Percentiles rank a stretch among this genome's conserved stretches.
These are phyloP conservation scores for Kwoniella sp. DNA, from an alignment of 768 basidiomycete genomes.

Conservation along the genomic window DNA sequence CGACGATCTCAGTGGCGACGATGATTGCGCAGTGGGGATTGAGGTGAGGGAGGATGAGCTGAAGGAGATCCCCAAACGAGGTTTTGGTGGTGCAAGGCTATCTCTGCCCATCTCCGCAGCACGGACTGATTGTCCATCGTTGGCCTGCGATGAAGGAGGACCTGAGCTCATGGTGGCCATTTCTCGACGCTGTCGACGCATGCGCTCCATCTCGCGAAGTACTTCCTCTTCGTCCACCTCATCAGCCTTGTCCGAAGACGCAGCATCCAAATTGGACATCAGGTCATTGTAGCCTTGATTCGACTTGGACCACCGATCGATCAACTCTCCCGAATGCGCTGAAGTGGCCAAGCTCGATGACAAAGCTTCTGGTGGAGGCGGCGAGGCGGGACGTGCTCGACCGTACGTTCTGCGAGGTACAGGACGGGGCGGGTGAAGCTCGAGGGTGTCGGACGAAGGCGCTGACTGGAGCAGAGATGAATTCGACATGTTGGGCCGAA, in stretches of 20 bases:
- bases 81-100: background rate
- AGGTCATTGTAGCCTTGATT: conserved; percentile 20
- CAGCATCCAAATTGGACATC: conserved; percentile 18
- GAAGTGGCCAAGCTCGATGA: background rate
- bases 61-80: background rate
- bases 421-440: conserved; percentile 15
- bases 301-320: conserved; percentile 19
- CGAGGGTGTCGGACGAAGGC: conserved; percentile 15
- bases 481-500: background rate
- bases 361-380: conserved; percentile 1
- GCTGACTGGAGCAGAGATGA: conserved; percentile 1
- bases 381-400: conserved; percentile 12
- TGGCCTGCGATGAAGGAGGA: too few relatives aligned
- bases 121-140: too few relatives aligned
- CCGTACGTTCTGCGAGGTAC: conserved; percentile 24
- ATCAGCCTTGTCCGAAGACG: conserved; percentile 17
- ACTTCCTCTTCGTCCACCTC: conserved; percentile 19
- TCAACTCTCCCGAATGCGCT: conserved; percentile 17
- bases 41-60: conserved; percentile 16
- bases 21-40: conserved; percentile 8
- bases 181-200: conserved; percentile 28
- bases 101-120: too few relatives aligned
- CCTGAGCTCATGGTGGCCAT: background rate
- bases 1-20: conserved; percentile 19
- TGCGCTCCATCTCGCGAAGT: conserved; percentile 23